phyloP scores from a whole-genome alignment of 768 basidiomycete species.

The Tylopilus plumbeoviolaceoides region DNA sequence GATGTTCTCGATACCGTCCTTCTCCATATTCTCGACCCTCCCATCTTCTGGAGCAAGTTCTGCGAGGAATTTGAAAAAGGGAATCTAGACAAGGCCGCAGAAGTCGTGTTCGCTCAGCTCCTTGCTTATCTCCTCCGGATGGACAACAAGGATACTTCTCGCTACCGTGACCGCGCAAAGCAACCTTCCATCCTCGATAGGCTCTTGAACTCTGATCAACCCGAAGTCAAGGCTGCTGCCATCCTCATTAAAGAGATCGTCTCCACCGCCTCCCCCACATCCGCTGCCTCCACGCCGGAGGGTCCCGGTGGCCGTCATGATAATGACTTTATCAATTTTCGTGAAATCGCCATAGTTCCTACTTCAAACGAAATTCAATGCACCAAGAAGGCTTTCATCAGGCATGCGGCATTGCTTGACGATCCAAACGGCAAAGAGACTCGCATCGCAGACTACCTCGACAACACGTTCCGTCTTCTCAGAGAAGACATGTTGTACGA shows the following conservation, averaged over 20 bases:
- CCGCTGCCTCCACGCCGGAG: slow-evolving; percentile 14
- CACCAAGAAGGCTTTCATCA: slow-evolving; percentile 44
- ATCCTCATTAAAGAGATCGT: slow-evolving; percentile 40
- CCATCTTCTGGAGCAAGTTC: slow-evolving; percentile 47
- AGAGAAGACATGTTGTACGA: slow-evolving; percentile 62
- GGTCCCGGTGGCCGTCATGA: slow-evolving; percentile 65
- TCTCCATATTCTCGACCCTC: slow-evolving; percentile 42
- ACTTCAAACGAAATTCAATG: slow-evolving; percentile 55
- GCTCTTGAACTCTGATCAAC: slow-evolving; percentile 23
- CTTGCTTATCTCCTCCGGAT: slow-evolving; percentile 45
- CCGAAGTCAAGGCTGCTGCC: slow-evolving; percentile 27
- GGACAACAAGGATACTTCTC: slow-evolving; percentile 30
- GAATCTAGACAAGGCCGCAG: slow-evolving; percentile 31
- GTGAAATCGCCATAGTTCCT: slow-evolving; percentile 58
- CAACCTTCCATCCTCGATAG: slow-evolving; percentile 26
- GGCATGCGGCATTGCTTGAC: slow-evolving; percentile 41
- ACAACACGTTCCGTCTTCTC: slow-evolving; percentile 63
- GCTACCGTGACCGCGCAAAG: slow-evolving; percentile 38
- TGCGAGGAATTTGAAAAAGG: slow-evolving; percentile 32
- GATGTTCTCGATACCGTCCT: slow-evolving; percentile 38
- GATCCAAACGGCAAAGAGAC: slow-evolving; percentile 36
- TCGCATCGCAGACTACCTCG: slow-evolving; percentile 48
- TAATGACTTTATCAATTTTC: slow-evolving; percentile 62
- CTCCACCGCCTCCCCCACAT: slow-evolving; percentile 22
- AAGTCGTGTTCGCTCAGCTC: slow-evolving; percentile 44